Percentiles rank a stretch among this genome's conserved stretches.
phyloP scores from a whole-genome alignment of 2,329 filamentous ascomycete species.

The Rhynchosporium graminicola region DNA sequence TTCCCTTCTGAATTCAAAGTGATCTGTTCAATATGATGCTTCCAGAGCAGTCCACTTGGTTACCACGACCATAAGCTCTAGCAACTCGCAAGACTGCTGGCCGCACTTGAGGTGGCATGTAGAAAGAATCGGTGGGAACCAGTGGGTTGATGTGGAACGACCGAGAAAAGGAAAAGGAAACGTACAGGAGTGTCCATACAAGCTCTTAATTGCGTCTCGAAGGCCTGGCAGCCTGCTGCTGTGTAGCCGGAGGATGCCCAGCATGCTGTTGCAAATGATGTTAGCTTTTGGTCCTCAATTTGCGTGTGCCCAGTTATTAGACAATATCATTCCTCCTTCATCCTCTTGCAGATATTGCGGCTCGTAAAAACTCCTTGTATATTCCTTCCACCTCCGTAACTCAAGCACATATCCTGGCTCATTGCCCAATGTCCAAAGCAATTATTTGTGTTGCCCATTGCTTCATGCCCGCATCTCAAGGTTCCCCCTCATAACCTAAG shows the following conservation, averaged over 20 bases:
- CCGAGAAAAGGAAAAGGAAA: conserved; percentile 26
- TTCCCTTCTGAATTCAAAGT: neutral
- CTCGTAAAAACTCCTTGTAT: too few relatives aligned
- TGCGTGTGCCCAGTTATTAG: neutral
- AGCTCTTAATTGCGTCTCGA: conserved; percentile 61
- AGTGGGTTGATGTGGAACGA: neutral
- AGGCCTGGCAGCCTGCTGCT: conserved; percentile 56
- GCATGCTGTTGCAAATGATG: conserved; percentile 57
- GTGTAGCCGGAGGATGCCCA: conserved; percentile 80
- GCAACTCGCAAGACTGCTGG: too few relatives aligned
- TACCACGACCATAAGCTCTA: too few relatives aligned
- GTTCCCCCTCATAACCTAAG: neutral
- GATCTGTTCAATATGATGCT: too few relatives aligned
- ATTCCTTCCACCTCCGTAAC: too few relatives aligned
- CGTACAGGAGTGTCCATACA: conserved; percentile 82
- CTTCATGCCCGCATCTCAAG: too few relatives aligned
- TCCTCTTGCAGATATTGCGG: neutral
- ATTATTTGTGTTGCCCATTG: too few relatives aligned
- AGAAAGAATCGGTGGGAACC: too few relatives aligned
- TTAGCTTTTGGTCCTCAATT: neutral
- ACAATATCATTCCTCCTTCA: neutral
- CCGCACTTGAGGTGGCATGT: too few relatives aligned
- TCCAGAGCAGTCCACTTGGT: too few relatives aligned
- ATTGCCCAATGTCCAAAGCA: too few relatives aligned
- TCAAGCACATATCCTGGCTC: too few relatives aligned